Evolutionary conservation across 202 grass and related monocot species (phyloP), one percentile per base, ranked within the genome.

Genomic region (Brachypodium distachyon): DNA sequence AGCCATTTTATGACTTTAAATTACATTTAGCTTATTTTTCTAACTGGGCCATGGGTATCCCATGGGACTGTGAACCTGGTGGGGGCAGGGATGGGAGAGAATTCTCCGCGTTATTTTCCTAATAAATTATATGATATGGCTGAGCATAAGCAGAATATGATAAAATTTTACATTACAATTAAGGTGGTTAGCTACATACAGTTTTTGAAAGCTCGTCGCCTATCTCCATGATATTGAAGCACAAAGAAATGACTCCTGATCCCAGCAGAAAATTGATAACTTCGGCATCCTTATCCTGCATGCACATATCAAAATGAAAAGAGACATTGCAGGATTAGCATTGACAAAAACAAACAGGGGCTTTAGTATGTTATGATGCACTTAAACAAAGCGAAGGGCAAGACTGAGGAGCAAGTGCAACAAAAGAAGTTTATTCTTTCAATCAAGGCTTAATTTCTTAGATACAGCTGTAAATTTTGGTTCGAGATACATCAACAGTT

Each of bases 151-250:
- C 27, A 82, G 67, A 34, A 82, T 22, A 46, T 47, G 2, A 65
- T 25, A 25, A 17, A 25, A 76, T 75, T 62, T 61, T 41, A 63
- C 0, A 39, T 23, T 1, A 64, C 2, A 28, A 21, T 44, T 17
- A 27, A 36, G n/a, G 38, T 79, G 37, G 39, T 12, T 32, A 44
- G 77, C 38, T 21, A 90, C 86, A 63, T 87, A 97, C 91, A 25
- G 82, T 86, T 82, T 94, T 92, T 31, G 89, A 92, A 52, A 92
- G 73, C 63, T 97, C 94, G 41, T 54, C 88, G 61, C 91, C 89
- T 66, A 86, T 94, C 68, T 84, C 77, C 91, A 97, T 97, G 48
- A 53, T 87, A 12, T 67, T 86, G n/a, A 94, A 46, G 42, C 91
- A 97, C 18, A 90, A 61, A 72, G 91, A 87, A 78, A 94, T 84